Percentiles rank a stretch among this genome's conserved stretches.
phyloP scores from a whole-genome alignment of 2,329 filamentous ascomycete genomes.

The Colletotrichum truncatum region DNA sequence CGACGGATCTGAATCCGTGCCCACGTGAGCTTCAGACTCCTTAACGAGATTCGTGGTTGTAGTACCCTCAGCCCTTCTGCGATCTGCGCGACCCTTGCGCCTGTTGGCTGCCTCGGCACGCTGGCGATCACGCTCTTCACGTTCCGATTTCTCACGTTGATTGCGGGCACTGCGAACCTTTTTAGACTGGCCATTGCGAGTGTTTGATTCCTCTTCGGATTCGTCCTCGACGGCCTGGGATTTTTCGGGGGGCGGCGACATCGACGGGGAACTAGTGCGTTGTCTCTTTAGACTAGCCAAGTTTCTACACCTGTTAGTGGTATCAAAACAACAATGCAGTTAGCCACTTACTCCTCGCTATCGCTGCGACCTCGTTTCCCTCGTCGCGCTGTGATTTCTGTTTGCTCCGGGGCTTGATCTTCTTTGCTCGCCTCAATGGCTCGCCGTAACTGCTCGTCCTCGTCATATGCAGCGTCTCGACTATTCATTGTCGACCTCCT shows the following conservation, averaged over 20 bases:
- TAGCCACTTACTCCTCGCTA: constrained; percentile 84
- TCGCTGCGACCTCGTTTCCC: constrained; percentile 88
- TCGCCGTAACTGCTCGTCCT: constrained; percentile 87
- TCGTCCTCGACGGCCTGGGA: constrained; percentile 64
- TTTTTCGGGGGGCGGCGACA: constrained; percentile 65
- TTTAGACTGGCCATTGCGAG: constrained; percentile 61
- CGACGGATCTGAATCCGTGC: constrained; percentile 75
- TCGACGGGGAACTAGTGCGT: constrained; percentile 81
- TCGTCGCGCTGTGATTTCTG: constrained; percentile 66
- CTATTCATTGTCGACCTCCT: constrained; percentile 98
- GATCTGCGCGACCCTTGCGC: constrained; percentile 83
- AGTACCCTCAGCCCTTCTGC: constrained; percentile 83
- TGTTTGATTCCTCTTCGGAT: constrained; percentile 74
- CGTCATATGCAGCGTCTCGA: constrained; percentile 92
- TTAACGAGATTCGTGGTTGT: constrained; percentile 34
- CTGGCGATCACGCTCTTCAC: constrained; percentile 79
- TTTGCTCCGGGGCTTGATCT: constrained; percentile 66
- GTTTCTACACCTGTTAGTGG: constrained; percentile 60
- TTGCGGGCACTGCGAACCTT: constrained; percentile 69
- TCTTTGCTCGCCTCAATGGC: constrained; percentile 97
- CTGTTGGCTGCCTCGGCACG: constrained; percentile 80
- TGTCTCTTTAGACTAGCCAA: constrained; percentile 80
- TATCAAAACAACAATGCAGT: neutral
- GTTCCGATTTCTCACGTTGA: constrained; percentile 71
- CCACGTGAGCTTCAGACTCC: constrained; percentile 46